Percentiles rank a stretch among this genome's conserved stretches.
Evolutionary conservation across 148 eudicot genomes (phyloP).

Genomic region (Rheum nobile): DNA sequence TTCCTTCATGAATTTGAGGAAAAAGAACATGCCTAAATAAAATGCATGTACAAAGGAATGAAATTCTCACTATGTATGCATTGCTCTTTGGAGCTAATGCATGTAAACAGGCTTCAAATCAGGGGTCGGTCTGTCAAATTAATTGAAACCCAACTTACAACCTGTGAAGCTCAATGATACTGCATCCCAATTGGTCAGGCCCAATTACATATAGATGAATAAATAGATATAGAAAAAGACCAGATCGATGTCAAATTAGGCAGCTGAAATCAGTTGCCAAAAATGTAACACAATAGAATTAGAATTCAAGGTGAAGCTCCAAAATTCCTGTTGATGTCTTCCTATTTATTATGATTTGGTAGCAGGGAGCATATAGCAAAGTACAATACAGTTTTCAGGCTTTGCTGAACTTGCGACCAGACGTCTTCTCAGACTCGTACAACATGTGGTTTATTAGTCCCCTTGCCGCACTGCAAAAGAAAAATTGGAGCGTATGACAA

Average conservation of each 20-base stretch:
- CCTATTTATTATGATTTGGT: not conserved
- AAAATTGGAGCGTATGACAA: not conserved
- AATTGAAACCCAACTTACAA: not conserved
- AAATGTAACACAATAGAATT: not conserved
- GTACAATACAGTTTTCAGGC: not conserved
- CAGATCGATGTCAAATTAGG: not conserved
- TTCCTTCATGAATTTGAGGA: not conserved
- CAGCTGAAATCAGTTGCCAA: not conserved
- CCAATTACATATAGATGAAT: not conserved
- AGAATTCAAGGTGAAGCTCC: not conserved
- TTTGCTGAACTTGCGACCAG: constrained; percentile 29
- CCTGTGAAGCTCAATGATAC: not conserved
- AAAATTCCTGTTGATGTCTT: not conserved
- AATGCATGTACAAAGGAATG: not conserved
- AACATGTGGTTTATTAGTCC: constrained; percentile 36
- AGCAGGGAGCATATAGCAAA: not conserved
- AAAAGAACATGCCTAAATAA: not conserved
- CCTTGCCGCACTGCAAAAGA: constrained; percentile 33
- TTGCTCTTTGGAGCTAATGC: not conserved
- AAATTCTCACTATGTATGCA: not conserved
- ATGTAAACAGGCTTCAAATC: not conserved
- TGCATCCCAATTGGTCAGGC: not conserved
- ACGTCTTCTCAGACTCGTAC: constrained; percentile 24
- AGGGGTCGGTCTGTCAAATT: not conserved
- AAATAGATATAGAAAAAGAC: not conserved